These are phyloP conservation scores for Diaporthe citri DNA, from an alignment of 2,329 filamentous ascomycete species.

Conservation along the genomic window DNA sequence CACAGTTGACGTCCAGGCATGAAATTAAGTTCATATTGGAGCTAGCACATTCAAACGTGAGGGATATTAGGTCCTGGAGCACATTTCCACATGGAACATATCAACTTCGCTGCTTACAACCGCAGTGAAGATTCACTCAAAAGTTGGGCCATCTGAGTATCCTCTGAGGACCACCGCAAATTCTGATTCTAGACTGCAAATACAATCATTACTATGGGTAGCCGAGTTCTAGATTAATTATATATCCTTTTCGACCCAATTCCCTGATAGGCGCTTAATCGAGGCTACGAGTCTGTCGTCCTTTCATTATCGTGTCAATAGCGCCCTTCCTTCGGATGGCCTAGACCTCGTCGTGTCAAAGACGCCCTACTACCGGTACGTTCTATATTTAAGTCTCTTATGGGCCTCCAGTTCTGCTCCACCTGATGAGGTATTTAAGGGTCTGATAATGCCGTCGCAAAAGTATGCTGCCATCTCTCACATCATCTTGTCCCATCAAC, in stretches of 20 bases:
- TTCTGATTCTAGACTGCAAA: not conserved
- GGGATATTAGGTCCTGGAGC: too few species aligned
- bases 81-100: too few species aligned
- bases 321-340: not conserved
- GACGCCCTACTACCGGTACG: not conserved
- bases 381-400: not conserved
- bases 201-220: fast-evolving
- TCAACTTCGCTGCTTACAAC: fast-evolving
- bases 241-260: fast-evolving
- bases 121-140: not conserved
- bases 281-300: too few species aligned
- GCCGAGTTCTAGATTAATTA: fast-evolving
- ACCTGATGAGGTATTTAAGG: not conserved
- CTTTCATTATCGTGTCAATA: not conserved
- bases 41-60: not conserved
- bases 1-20: not conserved
- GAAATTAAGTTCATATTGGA: fast-evolving
- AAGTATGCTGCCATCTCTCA: not conserved
- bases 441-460: not conserved
- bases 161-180: too few species aligned
- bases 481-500: not conserved
- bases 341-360: not conserved
- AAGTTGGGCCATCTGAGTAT: too few species aligned
- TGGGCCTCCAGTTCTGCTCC: not conserved
- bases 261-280: fast-evolving